These are phyloP conservation scores for Komagataella populi DNA, from an alignment of 805 yeast species.

Conservation along the genomic window DNA sequence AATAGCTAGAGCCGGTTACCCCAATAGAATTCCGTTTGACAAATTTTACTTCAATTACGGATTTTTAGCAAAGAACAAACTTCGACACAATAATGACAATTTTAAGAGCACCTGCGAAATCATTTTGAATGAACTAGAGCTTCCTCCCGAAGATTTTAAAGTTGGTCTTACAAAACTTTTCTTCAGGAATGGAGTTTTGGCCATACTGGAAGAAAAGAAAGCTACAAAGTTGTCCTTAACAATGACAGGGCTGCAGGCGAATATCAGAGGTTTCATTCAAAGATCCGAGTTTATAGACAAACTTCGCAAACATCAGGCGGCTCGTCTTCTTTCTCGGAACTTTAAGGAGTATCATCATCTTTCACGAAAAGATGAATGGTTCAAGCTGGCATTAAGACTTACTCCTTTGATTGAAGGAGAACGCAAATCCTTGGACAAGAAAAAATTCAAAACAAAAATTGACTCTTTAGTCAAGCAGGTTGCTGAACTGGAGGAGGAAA, in stretches of 20 bases:
- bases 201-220: conserved; percentile 64
- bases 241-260: conserved; percentile 49
- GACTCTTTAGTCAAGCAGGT: conserved; percentile 35
- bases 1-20: conserved; percentile 94
- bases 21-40: conserved; percentile 76
- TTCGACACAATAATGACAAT: conserved; percentile 15
- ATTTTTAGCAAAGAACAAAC: conserved; percentile 39
- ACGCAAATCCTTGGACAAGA: conserved; percentile 41
- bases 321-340: conserved; percentile 52
- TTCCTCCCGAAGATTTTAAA: conserved; percentile 48
- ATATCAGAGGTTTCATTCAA: conserved; percentile 47
- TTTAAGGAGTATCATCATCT: conserved; percentile 33
- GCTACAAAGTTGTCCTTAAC: conserved; percentile 47
- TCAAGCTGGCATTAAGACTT: conserved; percentile 50
- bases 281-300: conserved; percentile 33
- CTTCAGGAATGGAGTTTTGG: conserved; percentile 66
- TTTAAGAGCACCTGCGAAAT: conserved; percentile 58
- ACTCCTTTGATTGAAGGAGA: conserved; percentile 51
- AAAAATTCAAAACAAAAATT: conserved; percentile 18
- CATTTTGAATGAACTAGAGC: conserved; percentile 45
- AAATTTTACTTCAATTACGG: conserved; percentile 69
- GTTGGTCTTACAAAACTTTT: conserved; percentile 64
- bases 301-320: conserved; percentile 54
- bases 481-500: conserved; percentile 26
- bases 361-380: conserved; percentile 60